Evolutionary conservation across 1,139 yeast species (phyloP), one percentile per base, ranked within the genome.

Genomic region (Blastobotrys capitulatus): DNA sequence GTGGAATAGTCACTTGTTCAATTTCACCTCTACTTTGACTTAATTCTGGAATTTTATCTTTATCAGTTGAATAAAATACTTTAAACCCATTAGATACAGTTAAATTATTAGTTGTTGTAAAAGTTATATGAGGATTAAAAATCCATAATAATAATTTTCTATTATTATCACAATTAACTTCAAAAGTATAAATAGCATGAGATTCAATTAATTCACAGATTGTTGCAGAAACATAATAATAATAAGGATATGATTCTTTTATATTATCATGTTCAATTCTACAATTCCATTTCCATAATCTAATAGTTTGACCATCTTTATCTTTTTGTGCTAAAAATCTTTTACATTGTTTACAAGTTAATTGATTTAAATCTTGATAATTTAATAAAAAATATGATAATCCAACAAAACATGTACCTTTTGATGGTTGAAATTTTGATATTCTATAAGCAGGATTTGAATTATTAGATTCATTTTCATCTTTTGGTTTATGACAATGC

Each of bases 401-500:
- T 0, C 92, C 92, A 4, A 82, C 74, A 2, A 82, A 69, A 2
- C 82, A 66, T 1, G 74, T 69, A 4, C 69, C 62, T 0, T 61
- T 54, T 2, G 64, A 61, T 0, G 94, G 88, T 15, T 63, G 67
- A 48, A 86, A 65, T 1, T 67, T 62, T 29, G 66, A 54, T 39
- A 57, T 55, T 7, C 66, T 57, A 44, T 60, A 61, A 39, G 56
- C 55, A 2, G 56, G 57, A 35, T 59, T 52, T 60, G 53, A 57
- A 41, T 62, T 49, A 4, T 38, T 18, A 13, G 61, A 56, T 29
- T 60, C 60, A 26, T 57, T 58, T 20, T 68, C 62, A 36, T 69
- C 65, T 20, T 59, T 58, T 0, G 98, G 97, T 62, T 89, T 89
- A 64, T 92, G 97, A 63, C 98, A 92, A 65, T 92, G 97, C 98